phyloP scores from a whole-genome alignment of 2,329 filamentous ascomycete genomes.

The Fusarium mundagurra region DNA sequence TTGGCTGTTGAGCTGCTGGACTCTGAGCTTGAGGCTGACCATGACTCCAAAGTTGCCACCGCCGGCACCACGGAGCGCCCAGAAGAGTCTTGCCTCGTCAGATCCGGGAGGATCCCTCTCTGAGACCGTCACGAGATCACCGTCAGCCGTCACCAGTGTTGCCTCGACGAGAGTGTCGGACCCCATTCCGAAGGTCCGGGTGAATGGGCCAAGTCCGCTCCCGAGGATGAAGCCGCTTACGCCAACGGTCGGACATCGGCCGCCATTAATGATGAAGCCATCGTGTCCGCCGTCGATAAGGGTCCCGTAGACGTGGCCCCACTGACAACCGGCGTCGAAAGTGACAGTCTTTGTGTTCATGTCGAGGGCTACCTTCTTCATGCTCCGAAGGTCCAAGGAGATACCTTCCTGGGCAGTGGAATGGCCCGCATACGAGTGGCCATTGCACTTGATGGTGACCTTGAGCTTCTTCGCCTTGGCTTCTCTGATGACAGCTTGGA shows the following conservation, averaged over 20 bases:
- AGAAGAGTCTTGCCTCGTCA: neutral
- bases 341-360: neutral
- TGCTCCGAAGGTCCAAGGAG: neutral
- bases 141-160: neutral
- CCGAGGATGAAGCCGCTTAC: neutral
- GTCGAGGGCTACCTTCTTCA: neutral
- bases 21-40: neutral
- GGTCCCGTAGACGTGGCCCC: neutral
- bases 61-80: neutral
- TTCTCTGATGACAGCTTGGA: neutral
- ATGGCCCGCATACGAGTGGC: neutral
- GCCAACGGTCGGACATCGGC: neutral
- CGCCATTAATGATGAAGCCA: neutral
- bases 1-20: neutral
- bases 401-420: neutral
- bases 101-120: neutral
- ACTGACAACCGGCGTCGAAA: neutral
- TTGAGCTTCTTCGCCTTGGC: neutral
- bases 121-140: neutral
- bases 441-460: neutral
- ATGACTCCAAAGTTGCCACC: neutral
- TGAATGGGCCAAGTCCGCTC: neutral
- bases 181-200: neutral
- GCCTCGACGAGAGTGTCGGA: neutral
- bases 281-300: neutral